Percentiles rank a stretch among this genome's conserved stretches.
Evolutionary conservation across 768 basidiomycete genomes (phyloP).

Genomic region (Leucocoprinus birnbaumii): DNA sequence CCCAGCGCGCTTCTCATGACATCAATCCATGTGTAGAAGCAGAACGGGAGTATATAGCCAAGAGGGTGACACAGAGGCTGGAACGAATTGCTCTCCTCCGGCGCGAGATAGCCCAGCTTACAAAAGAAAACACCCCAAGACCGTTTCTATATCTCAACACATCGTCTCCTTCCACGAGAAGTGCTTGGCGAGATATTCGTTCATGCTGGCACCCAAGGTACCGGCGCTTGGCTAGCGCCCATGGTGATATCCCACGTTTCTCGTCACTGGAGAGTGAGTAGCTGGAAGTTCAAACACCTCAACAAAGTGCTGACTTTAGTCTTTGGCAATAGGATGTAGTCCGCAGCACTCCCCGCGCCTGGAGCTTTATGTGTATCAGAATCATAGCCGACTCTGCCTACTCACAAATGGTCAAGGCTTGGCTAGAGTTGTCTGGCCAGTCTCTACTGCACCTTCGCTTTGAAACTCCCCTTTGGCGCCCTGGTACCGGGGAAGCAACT

Average conservation of each 20-base stretch:
- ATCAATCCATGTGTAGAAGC: constrained; percentile 6
- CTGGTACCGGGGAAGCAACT: constrained; percentile 4
- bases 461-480: constrained; percentile 10
- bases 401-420: constrained; percentile 6
- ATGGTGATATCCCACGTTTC: constrained; percentile 13
- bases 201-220: background rate
- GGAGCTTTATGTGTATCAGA: constrained; percentile 9
- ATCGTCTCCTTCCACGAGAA: constrained; percentile 10
- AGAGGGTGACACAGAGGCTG: constrained; percentile 2
- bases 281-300: background rate
- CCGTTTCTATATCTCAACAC: constrained; percentile 13
- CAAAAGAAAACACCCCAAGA: constrained; percentile 6
- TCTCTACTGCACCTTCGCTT: constrained; percentile 6
- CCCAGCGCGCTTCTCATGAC: background rate
- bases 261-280: constrained; percentile 12
- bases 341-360: constrained; percentile 1
- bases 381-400: constrained; percentile 2
- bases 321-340: constrained; percentile 6
- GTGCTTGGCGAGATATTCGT: constrained; percentile 11
- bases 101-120: constrained; percentile 7
- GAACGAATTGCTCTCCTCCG: constrained; percentile 8
- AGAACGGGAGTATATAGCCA: background rate
- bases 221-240: constrained; percentile 10
- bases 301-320: background rate
- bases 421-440: constrained; percentile 1